phyloP scores from a whole-genome alignment of 148 eudicot species.

The Dysphania ambrosioides region DNA sequence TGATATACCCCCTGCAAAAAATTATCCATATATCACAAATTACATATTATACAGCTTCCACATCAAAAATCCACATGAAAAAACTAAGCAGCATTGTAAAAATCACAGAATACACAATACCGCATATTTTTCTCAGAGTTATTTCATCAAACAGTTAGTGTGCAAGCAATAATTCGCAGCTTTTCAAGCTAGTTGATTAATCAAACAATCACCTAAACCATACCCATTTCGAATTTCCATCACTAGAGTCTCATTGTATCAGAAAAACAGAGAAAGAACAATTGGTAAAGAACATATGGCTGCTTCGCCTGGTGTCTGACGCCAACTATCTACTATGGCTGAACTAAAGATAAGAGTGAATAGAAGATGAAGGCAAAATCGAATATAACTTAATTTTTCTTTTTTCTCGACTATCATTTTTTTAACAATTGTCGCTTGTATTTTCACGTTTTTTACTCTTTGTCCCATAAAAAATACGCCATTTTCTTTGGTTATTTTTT shows the following conservation, averaged over 20 bases:
- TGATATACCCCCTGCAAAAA: conserved; percentile 11
- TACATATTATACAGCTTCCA: too few relatives aligned
- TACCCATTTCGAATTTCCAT: background rate
- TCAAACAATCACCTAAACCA: background rate
- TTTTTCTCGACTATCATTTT: too few relatives aligned
- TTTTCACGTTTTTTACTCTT: too few relatives aligned
- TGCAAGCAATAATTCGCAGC: background rate
- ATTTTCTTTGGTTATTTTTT: too few relatives aligned
- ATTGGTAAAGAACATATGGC: background rate
- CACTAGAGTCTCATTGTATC: background rate
- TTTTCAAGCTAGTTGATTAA: background rate
- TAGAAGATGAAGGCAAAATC: too few relatives aligned
- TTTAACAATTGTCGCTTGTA: too few relatives aligned
- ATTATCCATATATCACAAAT: background rate
- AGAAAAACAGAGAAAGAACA: too few relatives aligned
- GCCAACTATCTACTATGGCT: background rate
- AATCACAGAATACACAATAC: background rate
- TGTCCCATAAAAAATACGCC: too few relatives aligned
- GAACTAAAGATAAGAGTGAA: conserved; percentile 4
- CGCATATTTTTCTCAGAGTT: background rate
- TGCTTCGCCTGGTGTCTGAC: too few relatives aligned
- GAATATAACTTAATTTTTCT: too few relatives aligned
- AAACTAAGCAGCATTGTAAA: background rate
- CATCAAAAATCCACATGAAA: background rate
- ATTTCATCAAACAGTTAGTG: conserved; percentile 17